Evolutionary conservation across 163 green algal species (phyloP), one percentile per base, ranked within the genome.

Genomic region (Volvox carteri): DNA sequence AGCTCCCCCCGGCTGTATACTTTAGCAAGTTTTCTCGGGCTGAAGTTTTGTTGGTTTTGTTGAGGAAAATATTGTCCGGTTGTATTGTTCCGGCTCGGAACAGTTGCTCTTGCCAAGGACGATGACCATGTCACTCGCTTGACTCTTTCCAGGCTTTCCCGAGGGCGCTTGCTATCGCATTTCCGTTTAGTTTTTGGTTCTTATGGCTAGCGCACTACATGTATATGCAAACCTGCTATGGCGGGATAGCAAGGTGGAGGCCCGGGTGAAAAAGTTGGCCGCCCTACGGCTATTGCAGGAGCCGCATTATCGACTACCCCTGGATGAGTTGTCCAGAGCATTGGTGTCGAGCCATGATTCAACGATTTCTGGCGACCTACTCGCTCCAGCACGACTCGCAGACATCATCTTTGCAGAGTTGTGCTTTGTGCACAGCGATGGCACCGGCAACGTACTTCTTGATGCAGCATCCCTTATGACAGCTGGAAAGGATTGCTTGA

Each of bases 161-260:
- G n/a, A n/a, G n/a, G n/a, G n/a, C n/a, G n/a, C n/a, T n/a, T n/a
- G n/a, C n/a, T n/a, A n/a, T n/a, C n/a, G n/a, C n/a, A n/a, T n/a
- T n/a, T n/a, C n/a, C n/a, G n/a, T n/a, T n/a, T n/a, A n/a, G n/a
- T n/a, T n/a, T n/a, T n/a, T n/a, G n/a, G 33, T 11, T 75, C 33
- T 4, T 19, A 86, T 86, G 78, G 62, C 58, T 4, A 76, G 37
- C 7, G 44, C 46, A 39, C 46, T 87, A 6, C 60, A 87, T 48
- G 54, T 87, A n/a, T 78, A 87, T 33, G 80, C 62, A 19, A 87
- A 87, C 21, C 2, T 87, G 30, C 12, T 67, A 3, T 87, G 80
- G 80, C 42, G 80, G 9, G 62, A 50, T 30, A 18, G n/a, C 4
- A 48, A 33, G 1, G 2, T 16, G 28, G 56, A 86, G 42, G 21